Base-by-base conservation (phyloP, 805 yeast genomes). In the Blastobotrys chiropterorum region DNA sequence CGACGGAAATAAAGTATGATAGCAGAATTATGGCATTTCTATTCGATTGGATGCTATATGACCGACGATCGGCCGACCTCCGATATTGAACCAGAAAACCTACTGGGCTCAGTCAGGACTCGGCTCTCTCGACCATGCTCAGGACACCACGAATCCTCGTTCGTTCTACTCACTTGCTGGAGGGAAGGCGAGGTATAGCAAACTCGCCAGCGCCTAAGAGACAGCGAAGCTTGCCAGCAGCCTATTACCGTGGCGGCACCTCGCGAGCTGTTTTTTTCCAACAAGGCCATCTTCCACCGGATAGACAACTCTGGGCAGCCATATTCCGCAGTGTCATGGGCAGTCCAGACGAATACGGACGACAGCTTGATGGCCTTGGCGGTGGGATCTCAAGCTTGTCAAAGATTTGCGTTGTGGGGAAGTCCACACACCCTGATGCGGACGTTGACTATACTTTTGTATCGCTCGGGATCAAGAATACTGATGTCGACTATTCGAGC, bases 381-480 rank as follows among this genome's bases (percentile, higher is more conserved):
- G 56, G 56, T 7, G 49, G 49, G 30, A 19, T 44, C 11, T 47
- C 49, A 26, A 40, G 47, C 14, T 51, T 54, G 3, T 50, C 54
- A 6, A 53, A 53, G 34, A 48, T 53, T 2, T 54, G 54, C 3
- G 44, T 53, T 8, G 44, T 53, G 2, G 6, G 40, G 5, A 31
- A 30, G 20, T 51, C 56, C 7, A 38, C 14, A 2, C 20, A 31
- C 20, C 49, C 48, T 2, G 54, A 26, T 15, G 16, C 38, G 17
- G 54, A 53, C 38, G 54, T 51, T 19, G 52, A 51, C 6, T 53
- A 53, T 44, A 53, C 54, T 13, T 53, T 51, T 38, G 54, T 47
- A 5, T 54, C 51, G 30, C 40, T 53, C 3, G 54, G 50, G 8
- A 41, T 47, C 16, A 51, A 46, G 20, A 49, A 47, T 5, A 49